Conservation (phyloP, 805 yeast species). For the Candida krabiensis region DNA sequence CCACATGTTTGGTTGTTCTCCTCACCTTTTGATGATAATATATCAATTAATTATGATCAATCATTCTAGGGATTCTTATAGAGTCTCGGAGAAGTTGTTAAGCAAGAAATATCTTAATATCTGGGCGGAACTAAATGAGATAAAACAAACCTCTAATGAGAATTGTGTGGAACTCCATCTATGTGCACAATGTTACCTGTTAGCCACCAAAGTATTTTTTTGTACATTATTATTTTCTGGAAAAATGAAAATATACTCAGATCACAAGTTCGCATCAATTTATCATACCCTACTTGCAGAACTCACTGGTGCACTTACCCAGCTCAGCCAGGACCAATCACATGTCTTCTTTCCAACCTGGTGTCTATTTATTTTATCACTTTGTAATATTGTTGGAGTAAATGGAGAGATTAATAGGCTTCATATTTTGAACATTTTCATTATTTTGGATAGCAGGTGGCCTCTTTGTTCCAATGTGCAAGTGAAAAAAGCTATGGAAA, state of each 20-base stretch:
- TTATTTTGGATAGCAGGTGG: conserved; percentile 23
- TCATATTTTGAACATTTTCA: conserved; percentile 21
- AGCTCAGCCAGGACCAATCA: conserved; percentile 11
- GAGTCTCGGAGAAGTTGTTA: conserved; percentile 6
- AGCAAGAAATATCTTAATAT: conserved; percentile 4
- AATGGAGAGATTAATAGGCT: conserved; percentile 20
- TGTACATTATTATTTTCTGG: conserved; percentile 13
- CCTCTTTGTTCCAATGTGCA: conserved; percentile 27
- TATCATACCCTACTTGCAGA: conserved; percentile 9
- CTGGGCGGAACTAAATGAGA: conserved; percentile 12
- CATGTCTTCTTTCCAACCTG: conserved; percentile 30
- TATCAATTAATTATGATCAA: conserved; percentile 21
- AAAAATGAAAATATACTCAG: conserved; percentile 9
- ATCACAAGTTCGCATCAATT: conserved; percentile 6
- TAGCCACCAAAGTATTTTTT: conserved; percentile 21
- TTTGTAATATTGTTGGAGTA: conserved; percentile 14
- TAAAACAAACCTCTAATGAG: conserved; percentile 7
- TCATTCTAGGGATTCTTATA: conserved; percentile 7
- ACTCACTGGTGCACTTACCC: conserved; percentile 10
- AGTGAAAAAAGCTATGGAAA: conserved; percentile 24
- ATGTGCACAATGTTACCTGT: conserved; percentile 24
- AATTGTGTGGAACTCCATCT: conserved; percentile 14
- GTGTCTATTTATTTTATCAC: conserved; percentile 29
- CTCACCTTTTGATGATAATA: conserved; percentile 24
- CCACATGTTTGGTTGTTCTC: conserved; percentile 35